Base-by-base conservation (phyloP, 257 asterid species). In the Cynanchum wilfordii region DNA sequence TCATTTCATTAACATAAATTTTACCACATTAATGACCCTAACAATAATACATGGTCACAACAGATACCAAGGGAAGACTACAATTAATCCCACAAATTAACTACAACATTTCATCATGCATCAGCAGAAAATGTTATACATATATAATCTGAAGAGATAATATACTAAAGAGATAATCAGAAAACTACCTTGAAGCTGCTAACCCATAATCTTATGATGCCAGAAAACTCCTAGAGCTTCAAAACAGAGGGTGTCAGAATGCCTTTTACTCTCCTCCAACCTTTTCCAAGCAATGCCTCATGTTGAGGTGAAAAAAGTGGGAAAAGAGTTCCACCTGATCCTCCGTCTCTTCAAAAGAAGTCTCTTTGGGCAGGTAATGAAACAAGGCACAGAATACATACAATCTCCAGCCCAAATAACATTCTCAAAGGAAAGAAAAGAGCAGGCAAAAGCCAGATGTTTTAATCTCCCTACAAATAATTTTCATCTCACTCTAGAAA, bases 111-210 rank as follows among this genome's bases (percentile, higher is more conserved):
- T 19, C 42, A 54, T 50, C 50, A 49, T 40, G 10, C 12, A 47
- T 52, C 65, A 67, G 56, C 1, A 60, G 63, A 0, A 22, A 20
- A 60, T 52, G 55, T 70, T 50, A 49, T 40, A 49, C 17, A 30
- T 42, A 30, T 40, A 59, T 12, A 60, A 54, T 29, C 24, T 56
- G 44, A 1, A 17, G 66, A 30, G 38, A 55, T 19, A 57, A 68
- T 33, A n/a, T n/a, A n/a, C n/a, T 56, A 52, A 1, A 17, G 66
- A 30, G 38, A 55, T 19, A 57, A 68, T 33, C 15, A 54, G 55
- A 71, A 29, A 67, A 60, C 79, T 82, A 66, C 86, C 79, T 79
- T 77, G 51, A 59, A 16, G 69, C 63, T 25, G 81, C 64, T 47
- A 76, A 47, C 74, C 55, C 57, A 19, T 40, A 75, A 60, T 55